Evolutionary conservation across 441 rosid genomes (phyloP), one percentile per base, ranked within the genome.

Genomic region (Adansonia madagascariensis): DNA sequence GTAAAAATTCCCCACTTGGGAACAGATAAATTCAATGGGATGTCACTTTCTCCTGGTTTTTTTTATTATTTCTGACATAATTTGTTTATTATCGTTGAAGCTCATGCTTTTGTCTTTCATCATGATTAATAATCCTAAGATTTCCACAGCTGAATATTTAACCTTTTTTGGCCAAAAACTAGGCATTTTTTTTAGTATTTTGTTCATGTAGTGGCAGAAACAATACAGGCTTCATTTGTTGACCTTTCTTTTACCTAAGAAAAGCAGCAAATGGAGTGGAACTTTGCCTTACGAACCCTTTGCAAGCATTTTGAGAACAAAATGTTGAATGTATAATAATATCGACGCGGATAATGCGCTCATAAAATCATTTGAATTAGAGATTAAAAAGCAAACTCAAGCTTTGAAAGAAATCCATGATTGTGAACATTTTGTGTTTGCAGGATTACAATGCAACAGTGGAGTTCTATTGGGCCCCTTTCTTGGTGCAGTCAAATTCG

Each of bases 401-500:
- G 31, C 31, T 27, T 27, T 27, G 31, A 27, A 27, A 27, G 31
- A 27, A 1, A 27, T 27, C 31, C 31, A 3, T 31, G 35, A 31
- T 31, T 31, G 35, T 31, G 4, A 31, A 31, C 35, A 31, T 57
- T 20, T 61, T 27, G 4, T 27, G 18, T 4, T 31, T 39, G 67
- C 43, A 95, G 99, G 95, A 90, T 60, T 95, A 93, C 55, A 95
- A 95, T 83, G 91, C 98, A 3, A 92, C 98, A 7, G 89, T 95
- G 71, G 99, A 95, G 79, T 95, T 95, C 79, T 93, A 93, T 46
- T 95, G 99, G 99, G 99, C 99, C 0, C 99, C 99, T 18, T 95
- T 95, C 78, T 68, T 93, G 81, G 99, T 95, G 2, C 89, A 87
- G 75, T 95, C 99, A 15, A 95, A 95, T 82, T 95, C 99, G 0